A percentile compares a stretch with the other conserved stretches of the same genome.
Conservation (phyloP, 106 monocot genomes). For the Acanthochlamys bracteata region DNA sequence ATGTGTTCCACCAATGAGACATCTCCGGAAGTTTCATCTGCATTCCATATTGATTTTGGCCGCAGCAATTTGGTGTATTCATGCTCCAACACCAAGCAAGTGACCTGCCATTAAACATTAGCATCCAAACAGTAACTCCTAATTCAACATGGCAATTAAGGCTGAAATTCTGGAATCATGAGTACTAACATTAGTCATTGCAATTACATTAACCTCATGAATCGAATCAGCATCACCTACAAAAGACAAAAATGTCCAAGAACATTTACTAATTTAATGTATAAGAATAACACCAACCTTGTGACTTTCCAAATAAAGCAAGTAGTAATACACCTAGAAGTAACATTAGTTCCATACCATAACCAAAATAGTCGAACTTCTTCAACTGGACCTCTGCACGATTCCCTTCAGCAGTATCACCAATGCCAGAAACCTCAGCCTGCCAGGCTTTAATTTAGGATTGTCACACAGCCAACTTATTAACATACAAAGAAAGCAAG, state of each 20-base stretch:
- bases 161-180: no score
- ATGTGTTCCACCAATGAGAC: slow-evolving; percentile 69
- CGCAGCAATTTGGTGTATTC: slow-evolving; percentile 47
- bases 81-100: slow-evolving; percentile 68
- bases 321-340: no score
- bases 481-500: not conserved
- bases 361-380: slow-evolving; percentile 75
- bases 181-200: slow-evolving; percentile 53
- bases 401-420: slow-evolving; percentile 45
- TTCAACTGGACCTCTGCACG: slow-evolving; percentile 45
- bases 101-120: slow-evolving; percentile 46
- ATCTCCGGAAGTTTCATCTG: slow-evolving; percentile 50
- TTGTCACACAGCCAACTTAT: not conserved
- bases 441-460: slow-evolving; percentile 14
- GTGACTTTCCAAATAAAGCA: no score
- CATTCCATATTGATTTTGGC: slow-evolving; percentile 94
- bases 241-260: not conserved
- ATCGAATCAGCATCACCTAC: slow-evolving; percentile 38
- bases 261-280: no score
- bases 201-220: slow-evolving; percentile 73
- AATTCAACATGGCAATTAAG: no score
- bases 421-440: slow-evolving; percentile 70
- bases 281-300: no score
- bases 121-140: slow-evolving; percentile 1
- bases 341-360: slow-evolving; percentile 35